These are phyloP conservation scores for Pseudonitzschia multiseries DNA, from an alignment of 108 stramenopile species.

Conservation along the genomic window DNA sequence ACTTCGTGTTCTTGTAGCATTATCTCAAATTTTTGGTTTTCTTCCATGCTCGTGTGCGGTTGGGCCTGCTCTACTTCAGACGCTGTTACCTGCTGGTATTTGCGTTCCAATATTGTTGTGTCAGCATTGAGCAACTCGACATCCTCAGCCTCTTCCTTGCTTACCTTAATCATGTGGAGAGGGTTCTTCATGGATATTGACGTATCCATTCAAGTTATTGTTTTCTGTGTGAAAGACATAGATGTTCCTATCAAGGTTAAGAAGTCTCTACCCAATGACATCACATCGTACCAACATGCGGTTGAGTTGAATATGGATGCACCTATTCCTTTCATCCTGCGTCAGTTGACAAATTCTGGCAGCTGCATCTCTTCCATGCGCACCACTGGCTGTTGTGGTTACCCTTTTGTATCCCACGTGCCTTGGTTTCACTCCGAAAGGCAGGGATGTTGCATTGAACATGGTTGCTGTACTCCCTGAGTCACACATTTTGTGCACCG, in stretches of 20 bases:
- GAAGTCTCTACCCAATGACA: constrained; percentile 44
- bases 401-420: no score
- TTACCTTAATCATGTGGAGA: not conserved
- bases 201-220: constrained; percentile 28
- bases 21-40: not conserved
- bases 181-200: constrained; percentile 15
- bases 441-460: no score
- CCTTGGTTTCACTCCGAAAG: no score
- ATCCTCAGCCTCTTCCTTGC: not conserved
- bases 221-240: not conserved
- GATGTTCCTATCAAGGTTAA: constrained; percentile 26
- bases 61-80: not conserved
- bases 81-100: not conserved
- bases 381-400: no score
- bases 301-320: not conserved
- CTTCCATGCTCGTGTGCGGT: not conserved
- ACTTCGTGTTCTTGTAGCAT: constrained; percentile 5
- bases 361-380: no score
- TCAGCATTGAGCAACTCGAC: no score
- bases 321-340: no score
- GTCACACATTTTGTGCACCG: no score
- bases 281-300: constrained; percentile 27
- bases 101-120: not conserved
- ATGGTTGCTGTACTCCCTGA: no score
- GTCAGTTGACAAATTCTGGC: no score